Conservation (phyloP, 352 stramenopile species). For the Phytophthora rubi region DNA sequence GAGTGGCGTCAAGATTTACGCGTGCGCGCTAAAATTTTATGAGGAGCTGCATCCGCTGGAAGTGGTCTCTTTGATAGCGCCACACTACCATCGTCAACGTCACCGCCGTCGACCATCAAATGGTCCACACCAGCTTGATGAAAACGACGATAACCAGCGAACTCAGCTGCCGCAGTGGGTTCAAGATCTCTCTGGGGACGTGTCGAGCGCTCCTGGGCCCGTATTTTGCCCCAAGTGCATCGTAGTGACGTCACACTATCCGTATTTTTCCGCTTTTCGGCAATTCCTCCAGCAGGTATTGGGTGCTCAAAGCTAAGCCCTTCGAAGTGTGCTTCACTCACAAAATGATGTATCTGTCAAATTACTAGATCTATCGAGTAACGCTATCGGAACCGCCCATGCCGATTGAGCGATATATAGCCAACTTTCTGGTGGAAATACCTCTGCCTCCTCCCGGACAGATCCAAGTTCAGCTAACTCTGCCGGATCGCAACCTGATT, state of each 20-base stretch:
- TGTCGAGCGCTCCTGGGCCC: conserved; percentile 51
- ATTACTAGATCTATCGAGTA: conserved; percentile 73
- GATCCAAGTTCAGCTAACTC: conserved; percentile 91
- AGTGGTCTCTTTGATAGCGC: conserved; percentile 72
- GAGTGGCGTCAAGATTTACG: conserved; percentile 82
- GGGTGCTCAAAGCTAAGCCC: not conserved
- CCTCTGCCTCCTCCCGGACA: conserved; percentile 92
- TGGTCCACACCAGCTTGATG: conserved; percentile 24
- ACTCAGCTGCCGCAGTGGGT: conserved; percentile 74
- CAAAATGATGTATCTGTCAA: not conserved
- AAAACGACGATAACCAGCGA: conserved; percentile 57
- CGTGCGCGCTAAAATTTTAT: conserved; percentile 81
- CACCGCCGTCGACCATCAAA: conserved; percentile 33
- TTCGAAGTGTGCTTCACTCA: not conserved
- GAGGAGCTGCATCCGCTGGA: conserved; percentile 84
- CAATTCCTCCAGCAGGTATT: conserved; percentile 95
- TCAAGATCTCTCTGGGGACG: conserved; percentile 63
- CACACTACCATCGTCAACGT: conserved; percentile 52
- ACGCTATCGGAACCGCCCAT: conserved; percentile 90
- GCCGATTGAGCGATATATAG: conserved; percentile 97
- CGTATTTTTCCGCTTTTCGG: conserved; percentile 95
- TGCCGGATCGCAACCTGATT: conserved; percentile 87
- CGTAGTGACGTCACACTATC: conserved; percentile 94
- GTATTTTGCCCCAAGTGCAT: conserved; percentile 95
- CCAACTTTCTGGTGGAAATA: conserved; percentile 97